Base-by-base conservation (phyloP, 495 filamentous ascomycete species). In the Cairneyella variabilis region DNA sequence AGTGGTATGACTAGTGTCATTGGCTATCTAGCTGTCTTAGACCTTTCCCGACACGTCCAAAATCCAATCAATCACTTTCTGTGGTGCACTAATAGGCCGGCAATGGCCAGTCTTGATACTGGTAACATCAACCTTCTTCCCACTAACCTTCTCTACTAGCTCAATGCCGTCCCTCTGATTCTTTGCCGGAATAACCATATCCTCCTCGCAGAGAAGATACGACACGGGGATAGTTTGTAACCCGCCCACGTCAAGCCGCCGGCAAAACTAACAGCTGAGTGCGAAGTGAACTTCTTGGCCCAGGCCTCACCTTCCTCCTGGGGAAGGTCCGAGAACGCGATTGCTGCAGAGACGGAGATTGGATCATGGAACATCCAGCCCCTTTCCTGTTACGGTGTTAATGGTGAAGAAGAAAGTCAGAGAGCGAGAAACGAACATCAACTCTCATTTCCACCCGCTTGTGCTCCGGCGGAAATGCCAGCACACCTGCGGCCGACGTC, bases 191-290 rank as follows among this genome's bases (percentile, higher is more conserved):
- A 76, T 66, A 10, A 70, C 64, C n/a, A 57, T 27, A 58, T 82
- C 76, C 10, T 66, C 54, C 11, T 72, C 64, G 49, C 75, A 79
- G 9, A 79, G 48, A 1, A 82, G 45, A 46, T 78, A 82, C 1
- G 74, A 74, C 10, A 63, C 64, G 0, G 75, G 73, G 11, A 77
- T 63, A 41, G 51, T 41, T 64, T 72, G 60, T 76, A 82, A 0
- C 69, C 73, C 0, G 73, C 65, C 51, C 72, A 67, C 8, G 66
- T 76, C 25, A 68, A 56, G 2, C 43, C 12, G 18, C 59, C 65
- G 14, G 16, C 32, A 48, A 70, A 70, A 28, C 61, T 69, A 40
- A 56, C 34, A 8, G 57, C 44, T 1, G 67, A 68, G 20, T 70
- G 68, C 6, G 18, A n/a, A 3, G 58, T 12, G 9, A 66, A 57